These are phyloP conservation scores for Vicia faba DNA, from an alignment of 306 rosid genomes.

Conservation along the genomic window DNA sequence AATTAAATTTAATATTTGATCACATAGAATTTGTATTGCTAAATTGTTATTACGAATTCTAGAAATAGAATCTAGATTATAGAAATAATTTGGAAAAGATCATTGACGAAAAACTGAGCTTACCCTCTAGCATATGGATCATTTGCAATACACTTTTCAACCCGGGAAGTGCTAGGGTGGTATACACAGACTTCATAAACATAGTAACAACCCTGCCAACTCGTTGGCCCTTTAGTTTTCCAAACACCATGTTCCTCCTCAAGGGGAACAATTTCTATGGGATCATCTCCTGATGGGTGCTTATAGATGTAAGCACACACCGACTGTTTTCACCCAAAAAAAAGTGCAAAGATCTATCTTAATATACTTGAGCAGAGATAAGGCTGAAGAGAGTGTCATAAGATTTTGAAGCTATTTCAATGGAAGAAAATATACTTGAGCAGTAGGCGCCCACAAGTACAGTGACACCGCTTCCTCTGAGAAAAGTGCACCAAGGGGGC, in stretches of 20 bases:
- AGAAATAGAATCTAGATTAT: slow-evolving; percentile 28
- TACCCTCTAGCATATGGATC: slow-evolving; percentile 99
- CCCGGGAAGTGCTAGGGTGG: slow-evolving; percentile 74
- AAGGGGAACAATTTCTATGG: slow-evolving; percentile 69
- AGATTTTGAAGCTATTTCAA: background rate
- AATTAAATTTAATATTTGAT: background rate
- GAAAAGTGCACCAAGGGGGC: slow-evolving; percentile 84
- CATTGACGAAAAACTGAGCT: slow-evolving; percentile 43
- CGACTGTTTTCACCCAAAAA: slow-evolving; percentile 50
- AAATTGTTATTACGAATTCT: slow-evolving; percentile 21
- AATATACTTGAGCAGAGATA: slow-evolving; percentile 24
- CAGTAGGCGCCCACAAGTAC: slow-evolving; percentile 94
- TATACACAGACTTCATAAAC: slow-evolving; percentile 82
- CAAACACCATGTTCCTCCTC: slow-evolving; percentile 85
- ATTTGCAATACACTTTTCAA: slow-evolving; percentile 77
- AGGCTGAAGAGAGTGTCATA: slow-evolving; percentile 4
- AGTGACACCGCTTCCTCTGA: slow-evolving; percentile 71
- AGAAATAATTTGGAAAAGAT: slow-evolving; percentile 40
- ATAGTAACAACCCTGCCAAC: slow-evolving; percentile 92
- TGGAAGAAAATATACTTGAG: slow-evolving; percentile 61
- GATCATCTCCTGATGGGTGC: slow-evolving; percentile 62
- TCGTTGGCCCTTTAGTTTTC: slow-evolving; percentile 74
- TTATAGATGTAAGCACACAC: slow-evolving; percentile 62
- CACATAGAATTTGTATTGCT: background rate
- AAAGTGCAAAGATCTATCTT: background rate